A percentile compares a stretch with the other conserved stretches of the same genome.
Evolutionary conservation across 1,284 basidiomycete genomes (phyloP).

Genomic region (Lignosus rhinocerotis): DNA sequence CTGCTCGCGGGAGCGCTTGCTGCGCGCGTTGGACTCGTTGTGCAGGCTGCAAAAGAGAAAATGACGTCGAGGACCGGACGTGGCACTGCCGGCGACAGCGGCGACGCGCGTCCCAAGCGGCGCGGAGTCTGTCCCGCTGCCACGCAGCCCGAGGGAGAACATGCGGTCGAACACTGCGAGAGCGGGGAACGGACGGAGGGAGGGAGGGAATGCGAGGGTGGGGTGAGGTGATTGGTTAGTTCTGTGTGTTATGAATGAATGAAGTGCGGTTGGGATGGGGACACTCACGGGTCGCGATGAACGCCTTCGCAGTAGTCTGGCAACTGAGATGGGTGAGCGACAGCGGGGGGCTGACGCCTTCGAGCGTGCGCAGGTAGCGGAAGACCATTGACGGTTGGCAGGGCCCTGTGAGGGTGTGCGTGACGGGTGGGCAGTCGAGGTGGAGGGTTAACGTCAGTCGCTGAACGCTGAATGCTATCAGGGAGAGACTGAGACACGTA

Average conservation of each 20-base stretch:
- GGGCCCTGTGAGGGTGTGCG: conserved; percentile 46
- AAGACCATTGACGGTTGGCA: conserved; percentile 91
- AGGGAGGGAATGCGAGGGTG: not conserved
- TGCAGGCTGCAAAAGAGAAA: conserved; percentile 79
- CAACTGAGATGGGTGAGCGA: conserved; percentile 82
- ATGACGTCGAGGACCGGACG: conserved; percentile 68
- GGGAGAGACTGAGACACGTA: conserved; percentile 29
- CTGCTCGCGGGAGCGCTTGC: conserved; percentile 32
- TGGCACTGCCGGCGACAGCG: conserved; percentile 59
- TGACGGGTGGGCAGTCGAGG: conserved; percentile 12
- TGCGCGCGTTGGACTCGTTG: conserved; percentile 29
- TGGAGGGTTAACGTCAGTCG: conserved; percentile 5
- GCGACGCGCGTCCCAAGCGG: conserved; percentile 63
- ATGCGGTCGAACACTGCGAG: conserved; percentile 84
- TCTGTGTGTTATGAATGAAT: not conserved
- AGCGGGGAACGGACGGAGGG: not conserved
- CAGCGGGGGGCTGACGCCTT: conserved; percentile 80
- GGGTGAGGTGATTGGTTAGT: not conserved
- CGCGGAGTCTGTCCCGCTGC: conserved; percentile 61
- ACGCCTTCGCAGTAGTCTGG: conserved; percentile 84
- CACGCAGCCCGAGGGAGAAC: conserved; percentile 82
- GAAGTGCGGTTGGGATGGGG: not conserved
- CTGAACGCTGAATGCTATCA: not conserved
- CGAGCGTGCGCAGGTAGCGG: conserved; percentile 79
- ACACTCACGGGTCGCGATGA: conserved; percentile 75